These are phyloP conservation scores for Myrica gale DNA, from an alignment of 306 rosid species.

Conservation along the genomic window DNA sequence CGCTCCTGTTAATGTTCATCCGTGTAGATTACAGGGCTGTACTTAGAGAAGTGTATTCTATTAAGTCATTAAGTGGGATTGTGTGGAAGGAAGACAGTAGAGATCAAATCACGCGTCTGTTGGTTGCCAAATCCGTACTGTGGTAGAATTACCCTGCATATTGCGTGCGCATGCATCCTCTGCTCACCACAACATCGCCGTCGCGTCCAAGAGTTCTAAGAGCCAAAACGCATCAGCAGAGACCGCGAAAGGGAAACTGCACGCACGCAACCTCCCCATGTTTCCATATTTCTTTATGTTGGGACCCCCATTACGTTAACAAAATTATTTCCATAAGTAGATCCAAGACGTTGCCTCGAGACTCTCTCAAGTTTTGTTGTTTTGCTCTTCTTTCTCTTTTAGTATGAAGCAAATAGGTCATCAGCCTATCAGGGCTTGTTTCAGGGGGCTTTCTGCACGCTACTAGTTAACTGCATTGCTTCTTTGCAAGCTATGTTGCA, in stretches of 20 bases:
- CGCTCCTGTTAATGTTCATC: background rate
- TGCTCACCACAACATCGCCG: background rate
- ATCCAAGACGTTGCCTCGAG: background rate
- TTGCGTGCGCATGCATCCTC: background rate
- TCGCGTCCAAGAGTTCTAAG: too few species aligned
- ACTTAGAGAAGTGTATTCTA: constrained; percentile 10
- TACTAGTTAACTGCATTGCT: background rate
- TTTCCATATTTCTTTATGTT: background rate
- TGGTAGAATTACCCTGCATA: background rate
- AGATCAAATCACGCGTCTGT: background rate
- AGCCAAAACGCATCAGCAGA: background rate
- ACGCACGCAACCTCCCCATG: background rate
- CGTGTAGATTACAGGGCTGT: background rate
- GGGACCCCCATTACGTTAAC: background rate
- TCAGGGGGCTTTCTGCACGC: too few species aligned
- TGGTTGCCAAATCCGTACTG: background rate
- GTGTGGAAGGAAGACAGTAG: background rate
- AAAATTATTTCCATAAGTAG: background rate
- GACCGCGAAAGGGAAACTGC: background rate
- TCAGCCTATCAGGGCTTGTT: too few species aligned
- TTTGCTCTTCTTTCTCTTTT: background rate
- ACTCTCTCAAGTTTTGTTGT: background rate
- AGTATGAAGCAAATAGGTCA: background rate
- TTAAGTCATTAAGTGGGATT: constrained; percentile 12
- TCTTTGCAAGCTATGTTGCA: background rate